These are phyloP conservation scores for Prillingera fragicola DNA, from an alignment of 1,284 basidiomycete species.

Conservation along the genomic window DNA sequence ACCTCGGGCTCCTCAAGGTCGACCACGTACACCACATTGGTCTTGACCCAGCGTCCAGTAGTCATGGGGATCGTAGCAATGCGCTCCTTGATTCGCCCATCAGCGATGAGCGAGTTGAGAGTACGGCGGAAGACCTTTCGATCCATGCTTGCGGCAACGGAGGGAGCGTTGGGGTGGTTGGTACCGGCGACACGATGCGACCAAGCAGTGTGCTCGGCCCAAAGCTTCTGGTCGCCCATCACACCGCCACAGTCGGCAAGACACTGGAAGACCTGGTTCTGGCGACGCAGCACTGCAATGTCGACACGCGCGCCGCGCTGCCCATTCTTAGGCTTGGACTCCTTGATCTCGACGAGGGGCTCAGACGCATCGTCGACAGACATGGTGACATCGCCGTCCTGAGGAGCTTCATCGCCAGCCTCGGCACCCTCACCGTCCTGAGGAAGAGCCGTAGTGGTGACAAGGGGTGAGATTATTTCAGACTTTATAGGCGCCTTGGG, in stretches of 20 bases:
- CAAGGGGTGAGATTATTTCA: too few relatives aligned
- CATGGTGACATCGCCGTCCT: too few relatives aligned
- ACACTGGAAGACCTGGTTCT: constrained; percentile 31
- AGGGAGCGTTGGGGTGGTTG: constrained; percentile 32
- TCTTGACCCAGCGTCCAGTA: constrained; percentile 32
- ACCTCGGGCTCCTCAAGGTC: constrained; percentile 20
- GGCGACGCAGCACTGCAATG: constrained; percentile 24
- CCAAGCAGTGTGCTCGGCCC: constrained; percentile 29
- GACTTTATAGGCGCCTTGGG: too few relatives aligned
- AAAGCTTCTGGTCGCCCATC: constrained; percentile 22
- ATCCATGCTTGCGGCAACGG: constrained; percentile 32
- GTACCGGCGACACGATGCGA: constrained; percentile 31
- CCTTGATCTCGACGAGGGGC: constrained; percentile 1
- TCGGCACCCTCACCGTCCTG: neutral
- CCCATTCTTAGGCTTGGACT: neutral
- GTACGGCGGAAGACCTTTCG: constrained; percentile 26
- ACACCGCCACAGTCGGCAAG: constrained; percentile 30
- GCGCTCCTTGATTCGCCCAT: constrained; percentile 29
- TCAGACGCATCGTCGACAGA: neutral
- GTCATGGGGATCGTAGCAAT: constrained; percentile 28
- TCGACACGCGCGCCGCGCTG: constrained; percentile 20
- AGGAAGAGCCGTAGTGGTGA: neutral
- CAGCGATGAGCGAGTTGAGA: constrained; percentile 19
- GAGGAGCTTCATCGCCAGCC: too few relatives aligned
- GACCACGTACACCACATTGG: constrained; percentile 20